A percentile compares a stretch with the other conserved stretches of the same genome.
Evolutionary conservation across 805 yeast genomes (phyloP).

Genomic region (Candida saitoana): DNA sequence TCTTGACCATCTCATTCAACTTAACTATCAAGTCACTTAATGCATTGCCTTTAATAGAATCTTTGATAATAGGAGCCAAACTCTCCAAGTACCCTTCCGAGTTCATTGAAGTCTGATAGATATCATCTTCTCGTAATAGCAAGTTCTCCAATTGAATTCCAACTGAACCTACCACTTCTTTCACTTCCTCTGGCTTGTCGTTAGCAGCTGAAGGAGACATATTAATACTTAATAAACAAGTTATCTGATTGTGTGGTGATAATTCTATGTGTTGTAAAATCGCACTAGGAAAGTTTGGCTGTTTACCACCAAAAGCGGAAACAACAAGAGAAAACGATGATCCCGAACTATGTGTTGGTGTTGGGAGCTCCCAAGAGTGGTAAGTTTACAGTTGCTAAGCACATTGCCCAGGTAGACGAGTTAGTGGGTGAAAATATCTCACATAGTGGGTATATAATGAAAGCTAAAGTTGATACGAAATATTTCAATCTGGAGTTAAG

Average conservation of each 20-base stretch:
- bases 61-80: constrained; percentile 68
- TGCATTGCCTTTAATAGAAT: constrained; percentile 52
- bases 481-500: constrained; percentile 29
- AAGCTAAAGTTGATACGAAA: constrained; percentile 23
- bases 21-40: constrained; percentile 53
- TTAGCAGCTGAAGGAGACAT: constrained; percentile 11
- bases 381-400: constrained; percentile 29
- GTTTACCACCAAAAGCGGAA: background rate
- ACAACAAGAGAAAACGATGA: constrained; percentile 9
- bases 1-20: constrained; percentile 53
- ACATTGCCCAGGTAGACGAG: constrained; percentile 23
- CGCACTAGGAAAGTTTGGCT: too few species aligned
- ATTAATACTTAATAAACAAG: background rate
- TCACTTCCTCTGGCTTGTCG: background rate
- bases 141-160: constrained; percentile 32
- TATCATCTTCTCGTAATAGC: constrained; percentile 38
- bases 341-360: constrained; percentile 40
- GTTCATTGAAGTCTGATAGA: constrained; percentile 43
- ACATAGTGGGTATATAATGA: constrained; percentile 32
- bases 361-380: constrained; percentile 43
- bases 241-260: too few species aligned
- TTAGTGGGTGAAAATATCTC: constrained; percentile 25
- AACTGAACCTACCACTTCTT: background rate
- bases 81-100: constrained; percentile 76
- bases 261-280: too few species aligned